phyloP scores from a whole-genome alignment of 2,329 filamentous ascomycete genomes.

The Eutypella sp. region DNA sequence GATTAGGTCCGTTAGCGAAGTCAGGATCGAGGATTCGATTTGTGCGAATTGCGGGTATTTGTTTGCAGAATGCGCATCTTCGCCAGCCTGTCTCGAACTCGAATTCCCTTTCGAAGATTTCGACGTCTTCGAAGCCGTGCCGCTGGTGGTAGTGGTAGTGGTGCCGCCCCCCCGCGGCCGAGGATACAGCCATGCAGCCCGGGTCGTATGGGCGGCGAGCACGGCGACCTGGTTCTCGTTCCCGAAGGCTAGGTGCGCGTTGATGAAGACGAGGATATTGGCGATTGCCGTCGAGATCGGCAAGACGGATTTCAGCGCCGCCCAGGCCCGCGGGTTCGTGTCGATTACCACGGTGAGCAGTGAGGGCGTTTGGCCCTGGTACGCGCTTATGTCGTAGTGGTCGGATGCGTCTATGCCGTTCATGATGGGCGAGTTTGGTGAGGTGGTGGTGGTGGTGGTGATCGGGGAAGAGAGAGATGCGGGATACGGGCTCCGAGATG shows the following conservation, averaged over 20 bases:
- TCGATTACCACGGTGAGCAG: constrained; percentile 89
- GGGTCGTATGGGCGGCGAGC: constrained; percentile 81
- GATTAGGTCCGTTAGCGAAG: constrained; percentile 70
- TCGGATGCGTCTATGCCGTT: constrained; percentile 53
- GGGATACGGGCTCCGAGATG: no score
- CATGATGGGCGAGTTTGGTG: constrained; percentile 35
- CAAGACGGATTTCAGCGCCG: constrained; percentile 66
- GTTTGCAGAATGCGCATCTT: constrained; percentile 55
- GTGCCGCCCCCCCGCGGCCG: constrained; percentile 28
- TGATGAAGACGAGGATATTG: constrained; percentile 90
- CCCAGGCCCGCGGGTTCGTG: constrained; percentile 94
- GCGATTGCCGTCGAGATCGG: constrained; percentile 81
- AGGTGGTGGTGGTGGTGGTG: no score
- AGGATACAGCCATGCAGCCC: constrained; percentile 87
- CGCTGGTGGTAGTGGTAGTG: no score
- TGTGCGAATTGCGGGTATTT: constrained; percentile 91
- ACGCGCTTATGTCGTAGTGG: constrained; percentile 52
- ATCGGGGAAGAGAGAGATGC: no score
- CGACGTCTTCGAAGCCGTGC: no score
- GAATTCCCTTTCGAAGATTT: no score
- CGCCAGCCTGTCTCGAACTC: no score
- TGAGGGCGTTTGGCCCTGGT: constrained; percentile 60
- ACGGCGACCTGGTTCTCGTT: constrained; percentile 90
- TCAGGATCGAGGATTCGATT: constrained; percentile 75
- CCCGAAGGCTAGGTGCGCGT: constrained; percentile 91